Evolutionary conservation across 2,329 filamentous ascomycete species (phyloP).

Genomic region (Penicillium sp.): DNA sequence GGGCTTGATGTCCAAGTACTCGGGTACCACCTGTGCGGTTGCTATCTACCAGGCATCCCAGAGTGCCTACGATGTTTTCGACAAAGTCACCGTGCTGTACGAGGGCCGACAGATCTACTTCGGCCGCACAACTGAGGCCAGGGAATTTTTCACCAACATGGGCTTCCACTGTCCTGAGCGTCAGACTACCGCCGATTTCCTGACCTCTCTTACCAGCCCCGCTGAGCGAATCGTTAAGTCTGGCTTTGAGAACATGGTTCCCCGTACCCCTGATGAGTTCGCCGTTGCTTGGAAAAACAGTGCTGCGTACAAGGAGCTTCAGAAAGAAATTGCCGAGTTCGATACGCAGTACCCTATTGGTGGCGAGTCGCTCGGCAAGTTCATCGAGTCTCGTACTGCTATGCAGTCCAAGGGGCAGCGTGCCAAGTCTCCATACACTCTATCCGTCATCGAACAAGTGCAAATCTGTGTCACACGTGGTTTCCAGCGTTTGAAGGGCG

Average conservation of each 20-base stretch:
- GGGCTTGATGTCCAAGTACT: slow-evolving; percentile 50
- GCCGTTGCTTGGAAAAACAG: slow-evolving; percentile 57
- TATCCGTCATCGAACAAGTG: slow-evolving; percentile 74
- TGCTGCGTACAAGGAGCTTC: slow-evolving; percentile 43
- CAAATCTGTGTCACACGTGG: slow-evolving; percentile 77
- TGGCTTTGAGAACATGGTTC: slow-evolving; percentile 63
- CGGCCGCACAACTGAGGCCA: slow-evolving; percentile 61
- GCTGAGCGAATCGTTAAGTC: slow-evolving; percentile 56
- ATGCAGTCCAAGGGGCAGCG: slow-evolving; percentile 52
- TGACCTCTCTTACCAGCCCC: slow-evolving; percentile 68
- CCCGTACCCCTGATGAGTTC: slow-evolving; percentile 69
- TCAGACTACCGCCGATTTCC: slow-evolving; percentile 69
- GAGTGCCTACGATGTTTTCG: slow-evolving; percentile 59
- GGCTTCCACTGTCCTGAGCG: slow-evolving; percentile 68
- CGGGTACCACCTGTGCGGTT: slow-evolving; percentile 52
- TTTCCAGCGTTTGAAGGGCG: slow-evolving; percentile 71
- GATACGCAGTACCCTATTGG: slow-evolving; percentile 44
- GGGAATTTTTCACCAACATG: slow-evolving; percentile 64
- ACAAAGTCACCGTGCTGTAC: slow-evolving; percentile 71
- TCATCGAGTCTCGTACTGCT: slow-evolving; percentile 42
- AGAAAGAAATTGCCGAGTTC: slow-evolving; percentile 46
- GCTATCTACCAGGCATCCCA: slow-evolving; percentile 56
- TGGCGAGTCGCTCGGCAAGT: slow-evolving; percentile 41
- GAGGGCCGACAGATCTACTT: slow-evolving; percentile 77
- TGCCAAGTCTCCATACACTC: slow-evolving; percentile 73